Evolutionary conservation across 768 basidiomycete species (phyloP).

Genomic region (Coprinellus micaceus): DNA sequence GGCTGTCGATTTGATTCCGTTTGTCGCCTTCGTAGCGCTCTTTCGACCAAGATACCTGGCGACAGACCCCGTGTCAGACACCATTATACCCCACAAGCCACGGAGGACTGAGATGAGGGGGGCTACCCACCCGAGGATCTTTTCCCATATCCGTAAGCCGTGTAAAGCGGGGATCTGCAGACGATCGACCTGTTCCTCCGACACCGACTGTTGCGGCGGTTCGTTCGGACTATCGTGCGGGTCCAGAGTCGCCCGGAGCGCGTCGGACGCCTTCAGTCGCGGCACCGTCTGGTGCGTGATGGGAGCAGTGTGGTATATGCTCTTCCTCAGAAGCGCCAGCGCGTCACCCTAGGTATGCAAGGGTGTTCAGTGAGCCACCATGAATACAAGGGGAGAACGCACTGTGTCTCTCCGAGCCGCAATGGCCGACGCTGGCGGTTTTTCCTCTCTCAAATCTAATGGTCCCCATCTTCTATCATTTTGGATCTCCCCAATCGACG

Average conservation of each 20-base stretch:
- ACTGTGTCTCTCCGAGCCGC: constrained; percentile 68
- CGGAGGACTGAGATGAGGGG: constrained; percentile 5
- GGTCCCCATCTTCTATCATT: constrained; percentile 48
- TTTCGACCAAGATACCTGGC: constrained; percentile 47
- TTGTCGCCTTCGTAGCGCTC: constrained; percentile 33
- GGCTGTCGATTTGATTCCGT: constrained; percentile 27
- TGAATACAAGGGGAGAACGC: constrained; percentile 14
- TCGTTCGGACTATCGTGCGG: constrained; percentile 45
- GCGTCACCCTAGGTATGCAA: constrained; percentile 41
- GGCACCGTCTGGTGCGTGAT: constrained; percentile 51
- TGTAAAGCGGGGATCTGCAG: constrained; percentile 43
- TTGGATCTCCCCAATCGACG: constrained; percentile 31
- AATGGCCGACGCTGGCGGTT: constrained; percentile 68
- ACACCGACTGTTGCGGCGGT: constrained; percentile 51
- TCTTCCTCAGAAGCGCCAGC: constrained; percentile 52
- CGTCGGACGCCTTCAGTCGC: constrained; percentile 41
- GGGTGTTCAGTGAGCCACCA: neutral
- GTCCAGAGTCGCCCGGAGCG: constrained; percentile 46
- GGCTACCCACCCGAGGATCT: constrained; percentile 40
- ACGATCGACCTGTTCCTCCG: constrained; percentile 47
- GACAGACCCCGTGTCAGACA: neutral
- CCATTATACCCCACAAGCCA: neutral
- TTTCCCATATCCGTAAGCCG: constrained; percentile 55
- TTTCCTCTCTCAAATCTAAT: constrained; percentile 60
- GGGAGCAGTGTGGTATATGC: constrained; percentile 53